Percentiles rank a stretch among this genome's conserved stretches.
These are phyloP conservation scores for Candida ulmi DNA, from an alignment of 805 yeast genomes.

Conservation along the genomic window DNA sequence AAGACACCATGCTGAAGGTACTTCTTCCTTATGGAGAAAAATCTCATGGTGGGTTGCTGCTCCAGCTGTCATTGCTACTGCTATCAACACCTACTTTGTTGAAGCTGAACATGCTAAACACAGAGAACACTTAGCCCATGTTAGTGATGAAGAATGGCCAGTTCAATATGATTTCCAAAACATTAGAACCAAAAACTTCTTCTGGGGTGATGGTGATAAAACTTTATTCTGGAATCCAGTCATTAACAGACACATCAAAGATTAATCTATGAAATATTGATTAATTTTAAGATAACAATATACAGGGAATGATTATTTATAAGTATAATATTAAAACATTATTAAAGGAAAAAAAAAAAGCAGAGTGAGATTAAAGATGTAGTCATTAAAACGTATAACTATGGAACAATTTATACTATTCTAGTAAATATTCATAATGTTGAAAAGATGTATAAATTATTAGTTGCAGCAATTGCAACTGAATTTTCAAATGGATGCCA, in stretches of 20 bases:
- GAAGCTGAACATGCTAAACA: slow-evolving; percentile 90
- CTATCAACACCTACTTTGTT: slow-evolving; percentile 72
- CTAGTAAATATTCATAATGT: slow-evolving; percentile 43
- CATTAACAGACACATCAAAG: slow-evolving; percentile 73
- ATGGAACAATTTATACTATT: too few species aligned
- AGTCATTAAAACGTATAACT: not conserved
- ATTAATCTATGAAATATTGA: not conserved
- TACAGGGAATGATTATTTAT: slow-evolving; percentile 1
- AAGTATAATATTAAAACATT: not conserved
- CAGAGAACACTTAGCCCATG: slow-evolving; percentile 62
- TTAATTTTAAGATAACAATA: too few species aligned
- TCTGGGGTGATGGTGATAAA: slow-evolving; percentile 99
- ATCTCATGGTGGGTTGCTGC: slow-evolving; percentile 73
- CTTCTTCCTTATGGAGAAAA: slow-evolving; percentile 81
- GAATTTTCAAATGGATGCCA: slow-evolving; percentile 98
- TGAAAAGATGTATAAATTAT: slow-evolving; percentile 82
- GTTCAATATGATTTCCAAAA: slow-evolving; percentile 86
- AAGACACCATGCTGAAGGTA: slow-evolving; percentile 71
- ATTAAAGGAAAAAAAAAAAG: not conserved
- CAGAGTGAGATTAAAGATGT: not conserved
- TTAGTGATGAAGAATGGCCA: slow-evolving; percentile 92
- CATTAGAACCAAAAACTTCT: slow-evolving; percentile 79
- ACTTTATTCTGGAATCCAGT: slow-evolving; percentile 94
- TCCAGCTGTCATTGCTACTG: slow-evolving; percentile 74
- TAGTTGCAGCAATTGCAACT: slow-evolving; percentile 97